Evolutionary conservation across 2,329 filamentous ascomycete genomes (phyloP), one percentile per base, ranked within the genome.

Genomic region (Coniochaeta sp.): DNA sequence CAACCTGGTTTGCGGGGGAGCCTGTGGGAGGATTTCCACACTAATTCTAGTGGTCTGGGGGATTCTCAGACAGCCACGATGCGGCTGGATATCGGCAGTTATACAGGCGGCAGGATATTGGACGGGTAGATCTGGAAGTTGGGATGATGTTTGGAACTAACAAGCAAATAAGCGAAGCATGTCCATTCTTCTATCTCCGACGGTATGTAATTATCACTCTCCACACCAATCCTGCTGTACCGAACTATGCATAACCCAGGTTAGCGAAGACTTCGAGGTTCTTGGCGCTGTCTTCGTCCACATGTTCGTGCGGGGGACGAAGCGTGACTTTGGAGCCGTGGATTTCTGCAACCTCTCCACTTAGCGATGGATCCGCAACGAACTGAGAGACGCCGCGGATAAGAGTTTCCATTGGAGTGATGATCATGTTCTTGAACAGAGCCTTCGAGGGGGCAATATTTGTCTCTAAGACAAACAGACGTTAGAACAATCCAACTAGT

Each of bases 401-500:
- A 1, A 80, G 73, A 0, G 80, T 82, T 3, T 72, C 72, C 74
- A 81, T 80, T 3, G 80, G 81, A 6, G 81, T 83, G 22, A 81
- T 55, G 6, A 76, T 67, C 80, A 83, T 82, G 5, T 71, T 66
- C 24, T 75, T 70, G 65, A 81, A 81, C 9, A 82, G 66, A 0
- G 72, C 72, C 38, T 74, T 71, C 59, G 68, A 69, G 0, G 80
- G 76, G 1, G 76, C 74, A 60, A 79, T 77, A 44, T 78, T 79
- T 1, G 78, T 77, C 64, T 78, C 75, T 80, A 61, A 16, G 50
- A 30, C 19, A 4, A 55, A 52, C 59, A 17, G 56, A 26, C 10
- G 42, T 47, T 47, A 47, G 42, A 24, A 12, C 19, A 24, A 24
- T 40, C 38, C 38, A 40, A 3, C 4, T 17, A 17, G 42, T 4